Base-by-base conservation (phyloP, 148 eudicot genomes). In the Heliosperma pusillum region DNA sequence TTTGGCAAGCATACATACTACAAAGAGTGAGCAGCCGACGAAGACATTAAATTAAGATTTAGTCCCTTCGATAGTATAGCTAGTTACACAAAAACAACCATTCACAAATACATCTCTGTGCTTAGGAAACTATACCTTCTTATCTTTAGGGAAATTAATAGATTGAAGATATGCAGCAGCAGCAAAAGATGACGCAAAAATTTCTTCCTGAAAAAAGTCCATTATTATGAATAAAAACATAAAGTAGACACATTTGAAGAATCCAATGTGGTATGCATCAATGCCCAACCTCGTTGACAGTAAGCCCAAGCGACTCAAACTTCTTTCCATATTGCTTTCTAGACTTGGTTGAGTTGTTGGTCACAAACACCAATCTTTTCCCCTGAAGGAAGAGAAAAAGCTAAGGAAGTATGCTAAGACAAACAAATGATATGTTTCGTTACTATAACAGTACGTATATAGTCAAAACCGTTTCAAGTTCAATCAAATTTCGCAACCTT, bases 261-360 rank as follows among this genome's bases (percentile, higher is more conserved):
- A 53, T 61, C 69, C 10, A 25, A 74, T 24, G 26, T 4, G 17
- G 17, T 50, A 50, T 26, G 44, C 66, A 62, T 36, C 70, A 60
- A 36, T 16, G 65, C 74, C 89, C 74, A 74, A 90, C 98, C 98
- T 95, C 98, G 21, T 33, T 86, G 78, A 95, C 96, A 75, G 36
- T 77, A 74, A 95, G 93, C 78, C 98, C 98, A 68, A 95, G 98
- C 22, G 93, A 85, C 77, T 89, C 97, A 77, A 95, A 95, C 86
- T 95, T 95, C 79, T 95, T 95, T 30, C 97, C 98, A 47, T 95
- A 92, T 70, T 92, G 98, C 83, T 90, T 92, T 83, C 98, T 86
- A 33, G 98, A 95, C 83, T 95, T 95, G 69, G 98, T 95, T n/a
- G 98, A 95, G 86, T 95, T 95, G 81, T 95, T 95, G 70, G 98